Conservation (phyloP, 2,329 filamentous ascomycete genomes). For the Neopestalotiopsis sp. region DNA sequence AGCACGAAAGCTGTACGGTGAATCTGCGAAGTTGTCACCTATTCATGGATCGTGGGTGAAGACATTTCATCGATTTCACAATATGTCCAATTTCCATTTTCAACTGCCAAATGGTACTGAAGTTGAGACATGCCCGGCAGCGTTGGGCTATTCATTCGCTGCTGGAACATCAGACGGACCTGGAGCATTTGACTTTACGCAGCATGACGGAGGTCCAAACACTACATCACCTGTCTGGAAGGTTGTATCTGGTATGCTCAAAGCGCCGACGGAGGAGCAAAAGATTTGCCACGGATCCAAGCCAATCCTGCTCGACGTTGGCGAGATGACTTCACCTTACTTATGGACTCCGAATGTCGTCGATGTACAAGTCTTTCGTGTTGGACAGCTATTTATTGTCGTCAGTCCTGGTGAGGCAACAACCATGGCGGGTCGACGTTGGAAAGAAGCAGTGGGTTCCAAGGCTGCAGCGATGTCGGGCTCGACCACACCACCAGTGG, state of each 20-base stretch:
- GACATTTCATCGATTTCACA: slow-evolving; percentile 83
- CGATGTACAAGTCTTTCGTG: slow-evolving; percentile 83
- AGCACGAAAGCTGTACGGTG: slow-evolving; percentile 52
- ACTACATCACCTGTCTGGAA: slow-evolving; percentile 76
- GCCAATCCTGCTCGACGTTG: slow-evolving; percentile 86
- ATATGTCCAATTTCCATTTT: slow-evolving; percentile 81
- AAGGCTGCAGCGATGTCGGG: slow-evolving; percentile 55
- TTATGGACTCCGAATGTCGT: slow-evolving; percentile 91
- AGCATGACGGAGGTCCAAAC: slow-evolving; percentile 77
- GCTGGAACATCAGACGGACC: slow-evolving; percentile 92
- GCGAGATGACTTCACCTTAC: slow-evolving; percentile 79
- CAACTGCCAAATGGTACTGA: slow-evolving; percentile 72
- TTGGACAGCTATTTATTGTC: slow-evolving; percentile 84
- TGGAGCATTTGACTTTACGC: slow-evolving; percentile 91
- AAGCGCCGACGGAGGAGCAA: slow-evolving; percentile 73
- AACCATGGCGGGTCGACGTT: slow-evolving; percentile 89
- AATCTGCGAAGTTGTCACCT: slow-evolving; percentile 50
- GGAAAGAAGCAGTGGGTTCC: slow-evolving; percentile 73
- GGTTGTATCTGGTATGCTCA: slow-evolving; percentile 74
- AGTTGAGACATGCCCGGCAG: slow-evolving; percentile 81
- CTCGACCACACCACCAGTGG: slow-evolving; percentile 58
- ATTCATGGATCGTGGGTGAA: slow-evolving; percentile 72
- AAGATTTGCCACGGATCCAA: slow-evolving; percentile 80
- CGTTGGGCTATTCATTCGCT: slow-evolving; percentile 90
- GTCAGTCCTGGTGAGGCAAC: slow-evolving; percentile 87